These are phyloP conservation scores for Periconia macrospinosa DNA, from an alignment of 2,329 filamentous ascomycete species.

Conservation along the genomic window DNA sequence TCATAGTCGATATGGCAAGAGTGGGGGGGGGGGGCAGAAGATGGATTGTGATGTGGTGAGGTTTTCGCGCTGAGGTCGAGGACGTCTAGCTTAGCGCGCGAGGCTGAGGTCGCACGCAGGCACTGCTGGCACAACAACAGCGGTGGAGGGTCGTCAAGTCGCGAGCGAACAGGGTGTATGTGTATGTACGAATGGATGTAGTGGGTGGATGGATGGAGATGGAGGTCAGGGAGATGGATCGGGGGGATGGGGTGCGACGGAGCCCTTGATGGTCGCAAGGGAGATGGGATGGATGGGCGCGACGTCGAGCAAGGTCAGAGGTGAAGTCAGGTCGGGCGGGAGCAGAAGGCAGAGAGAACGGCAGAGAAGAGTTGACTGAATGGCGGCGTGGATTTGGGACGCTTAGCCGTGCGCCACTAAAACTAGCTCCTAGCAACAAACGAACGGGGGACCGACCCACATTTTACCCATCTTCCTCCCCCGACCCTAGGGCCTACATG, in stretches of 20 bases:
- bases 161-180: neutral
- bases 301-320: neutral
- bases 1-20: constrained; percentile 57
- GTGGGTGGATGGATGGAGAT: too few species aligned
- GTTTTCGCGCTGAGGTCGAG: neutral
- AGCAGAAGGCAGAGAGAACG: constrained; percentile 5
- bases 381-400: neutral
- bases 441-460: too few species aligned
- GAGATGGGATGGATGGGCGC: constrained; percentile 16
- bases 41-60: neutral
- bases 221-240: neutral
- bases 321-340: constrained; percentile 9
- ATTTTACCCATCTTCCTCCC: too few species aligned
- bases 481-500: too few species aligned
- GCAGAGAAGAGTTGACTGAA: constrained; percentile 8
- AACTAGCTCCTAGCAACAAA: too few species aligned
- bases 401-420: neutral
- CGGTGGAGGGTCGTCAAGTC: neutral
- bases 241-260: constrained; percentile 8
- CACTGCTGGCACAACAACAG: neutral
- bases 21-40: neutral
- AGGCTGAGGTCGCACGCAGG: constrained; percentile 9
- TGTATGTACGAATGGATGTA: neutral
- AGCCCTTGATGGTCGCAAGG: constrained; percentile 29
- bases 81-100: neutral